These are phyloP conservation scores for Nothomitra cinnamomea DNA, from an alignment of 2,329 filamentous ascomycete species.

Conservation along the genomic window DNA sequence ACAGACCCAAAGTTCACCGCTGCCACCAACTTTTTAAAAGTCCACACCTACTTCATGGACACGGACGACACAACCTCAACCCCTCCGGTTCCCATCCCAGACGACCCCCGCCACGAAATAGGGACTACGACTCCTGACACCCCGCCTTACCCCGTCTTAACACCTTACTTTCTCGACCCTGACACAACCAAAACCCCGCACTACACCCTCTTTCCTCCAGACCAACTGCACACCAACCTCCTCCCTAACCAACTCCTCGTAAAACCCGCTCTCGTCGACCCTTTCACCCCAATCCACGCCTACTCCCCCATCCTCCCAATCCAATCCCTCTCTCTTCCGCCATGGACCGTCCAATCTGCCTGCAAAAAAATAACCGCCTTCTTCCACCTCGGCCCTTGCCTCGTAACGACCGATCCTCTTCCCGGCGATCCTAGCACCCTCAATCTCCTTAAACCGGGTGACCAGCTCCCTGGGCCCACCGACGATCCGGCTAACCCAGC, in stretches of 20 bases:
- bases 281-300: conserved; percentile 21
- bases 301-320: conserved; percentile 22
- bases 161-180: background rate
- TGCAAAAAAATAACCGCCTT: conserved; percentile 25
- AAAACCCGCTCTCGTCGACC: conserved; percentile 21
- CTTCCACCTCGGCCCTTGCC: conserved; percentile 23
- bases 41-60: background rate
- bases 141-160: background rate
- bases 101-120: conserved; percentile 4
- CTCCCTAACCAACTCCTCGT: conserved; percentile 3
- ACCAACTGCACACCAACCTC: background rate
- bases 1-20: background rate
- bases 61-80: background rate
- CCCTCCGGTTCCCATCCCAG: conserved; percentile 7
- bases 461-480: too few species aligned
- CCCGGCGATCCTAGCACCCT: too few species aligned
- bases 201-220: background rate
- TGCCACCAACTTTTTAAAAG: background rate
- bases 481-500: background rate
- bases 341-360: conserved; percentile 23
- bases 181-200: background rate
- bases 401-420: conserved; percentile 13
- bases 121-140: too few species aligned
- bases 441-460: too few species aligned
- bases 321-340: conserved; percentile 15